phyloP scores from a whole-genome alignment of 2,329 filamentous ascomycete genomes.

The Venturia nashicola region DNA sequence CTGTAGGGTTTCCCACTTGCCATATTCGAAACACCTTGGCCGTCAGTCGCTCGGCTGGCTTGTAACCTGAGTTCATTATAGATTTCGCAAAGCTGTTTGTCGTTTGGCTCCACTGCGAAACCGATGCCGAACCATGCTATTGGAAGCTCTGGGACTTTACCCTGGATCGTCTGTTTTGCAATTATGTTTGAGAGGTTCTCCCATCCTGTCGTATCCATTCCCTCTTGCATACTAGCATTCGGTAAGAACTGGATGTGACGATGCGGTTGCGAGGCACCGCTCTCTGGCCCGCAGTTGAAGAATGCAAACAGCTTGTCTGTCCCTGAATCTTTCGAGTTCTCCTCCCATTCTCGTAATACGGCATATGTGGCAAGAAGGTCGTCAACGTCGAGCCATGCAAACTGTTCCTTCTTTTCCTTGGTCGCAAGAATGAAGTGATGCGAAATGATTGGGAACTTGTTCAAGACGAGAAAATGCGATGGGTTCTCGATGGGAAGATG shows the following conservation, averaged over 20 bases:
- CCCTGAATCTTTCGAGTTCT: slow-evolving; percentile 13
- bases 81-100: neutral
- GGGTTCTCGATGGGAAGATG: slow-evolving; percentile 31
- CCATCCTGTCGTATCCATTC: slow-evolving; percentile 13
- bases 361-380: slow-evolving; percentile 51
- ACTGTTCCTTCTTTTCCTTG: slow-evolving; percentile 50
- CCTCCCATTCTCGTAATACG: slow-evolving; percentile 46
- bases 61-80: neutral
- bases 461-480: slow-evolving; percentile 53
- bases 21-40: neutral
- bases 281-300: slow-evolving; percentile 58
- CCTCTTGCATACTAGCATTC: slow-evolving; percentile 45
- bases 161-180: slow-evolving; percentile 11
- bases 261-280: slow-evolving; percentile 60
- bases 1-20: slow-evolving; percentile 28
- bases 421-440: slow-evolving; percentile 64
- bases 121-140: neutral
- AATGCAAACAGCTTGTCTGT: slow-evolving; percentile 45
- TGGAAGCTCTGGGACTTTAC: slow-evolving; percentile 5
- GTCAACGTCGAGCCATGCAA: slow-evolving; percentile 44
- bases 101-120: neutral
- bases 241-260: slow-evolving; percentile 62
- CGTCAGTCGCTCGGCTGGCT: neutral
- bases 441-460: slow-evolving; percentile 62
- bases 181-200: slow-evolving; percentile 14